Evolutionary conservation across 345 rosid species (phyloP).

Genomic region (Linum tenue): DNA sequence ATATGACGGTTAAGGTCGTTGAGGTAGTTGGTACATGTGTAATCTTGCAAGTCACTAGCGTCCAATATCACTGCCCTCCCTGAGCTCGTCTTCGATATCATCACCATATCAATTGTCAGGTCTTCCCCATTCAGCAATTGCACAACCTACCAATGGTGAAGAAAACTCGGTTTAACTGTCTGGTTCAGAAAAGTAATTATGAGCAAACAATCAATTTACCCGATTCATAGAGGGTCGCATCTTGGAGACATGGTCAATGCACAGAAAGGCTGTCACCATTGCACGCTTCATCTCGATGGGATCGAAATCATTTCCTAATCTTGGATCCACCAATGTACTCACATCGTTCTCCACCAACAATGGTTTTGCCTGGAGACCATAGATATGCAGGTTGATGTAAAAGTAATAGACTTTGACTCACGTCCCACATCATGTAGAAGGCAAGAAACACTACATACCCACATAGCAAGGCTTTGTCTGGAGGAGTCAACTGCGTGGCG

Average conservation of each 20-base stretch:
- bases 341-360: conserved; percentile 39
- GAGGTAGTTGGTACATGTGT: conserved; percentile 55
- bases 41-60: conserved; percentile 60
- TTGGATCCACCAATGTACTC: conserved; percentile 54
- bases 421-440: too few relatives aligned
- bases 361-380: conserved; percentile 57
- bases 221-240: conserved; percentile 69
- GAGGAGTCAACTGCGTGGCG: conserved; percentile 74
- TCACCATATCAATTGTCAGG: conserved; percentile 18
- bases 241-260: conserved; percentile 52
- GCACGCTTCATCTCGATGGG: conserved; percentile 49
- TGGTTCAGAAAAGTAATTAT: neutral
- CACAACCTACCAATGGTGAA: conserved; percentile 34
- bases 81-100: conserved; percentile 33
- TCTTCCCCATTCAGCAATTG: conserved; percentile 56
- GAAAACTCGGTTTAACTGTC: too few relatives aligned
- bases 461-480: conserved; percentile 73
- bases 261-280: conserved; percentile 61
- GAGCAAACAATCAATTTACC: conserved; percentile 23
- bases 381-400: too few relatives aligned
- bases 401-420: too few relatives aligned
- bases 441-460: conserved; percentile 43
- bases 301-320: conserved; percentile 44
- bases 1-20: conserved; percentile 68
- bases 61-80: conserved; percentile 37